These are phyloP conservation scores for Rubia yunnanensis DNA, from an alignment of 257 asterid species.

Conservation along the genomic window DNA sequence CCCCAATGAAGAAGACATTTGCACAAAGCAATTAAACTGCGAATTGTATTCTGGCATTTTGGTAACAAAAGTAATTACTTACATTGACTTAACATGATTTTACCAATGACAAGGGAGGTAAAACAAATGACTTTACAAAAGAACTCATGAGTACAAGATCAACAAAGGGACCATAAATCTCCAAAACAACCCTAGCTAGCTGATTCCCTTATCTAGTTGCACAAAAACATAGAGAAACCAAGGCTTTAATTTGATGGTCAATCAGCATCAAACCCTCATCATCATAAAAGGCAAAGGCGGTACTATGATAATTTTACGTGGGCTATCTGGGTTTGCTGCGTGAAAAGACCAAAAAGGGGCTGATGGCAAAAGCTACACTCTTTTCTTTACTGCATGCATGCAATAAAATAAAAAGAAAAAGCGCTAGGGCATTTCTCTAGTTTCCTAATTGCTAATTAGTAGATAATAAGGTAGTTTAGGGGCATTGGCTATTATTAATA, in stretches of 20 bases:
- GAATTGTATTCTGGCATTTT: too few relatives aligned
- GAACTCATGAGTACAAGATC: not conserved
- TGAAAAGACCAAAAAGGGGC: not conserved
- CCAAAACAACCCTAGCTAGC: not conserved
- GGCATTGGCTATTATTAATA: too few relatives aligned
- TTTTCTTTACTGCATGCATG: constrained; percentile 17
- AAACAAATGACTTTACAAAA: not conserved
- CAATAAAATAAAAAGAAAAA: not conserved
- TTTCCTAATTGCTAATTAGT: not conserved
- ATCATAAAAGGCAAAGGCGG: not conserved
- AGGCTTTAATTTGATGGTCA: not conserved
- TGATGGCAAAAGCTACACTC: not conserved
- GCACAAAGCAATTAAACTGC: too few relatives aligned
- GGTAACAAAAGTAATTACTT: too few relatives aligned
- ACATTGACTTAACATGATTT: not conserved
- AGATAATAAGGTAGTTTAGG: not conserved
- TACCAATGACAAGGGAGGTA: not conserved
- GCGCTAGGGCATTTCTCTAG: not conserved
- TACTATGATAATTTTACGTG: not conserved
- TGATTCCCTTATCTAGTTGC: not conserved
- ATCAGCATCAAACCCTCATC: not conserved
- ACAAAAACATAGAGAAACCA: not conserved
- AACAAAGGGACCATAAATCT: too few relatives aligned
- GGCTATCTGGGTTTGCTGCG: not conserved
- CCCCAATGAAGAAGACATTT: too few relatives aligned